These are phyloP conservation scores for Purshia tridentata DNA, from an alignment of 306 rosid genomes.

Conservation along the genomic window DNA sequence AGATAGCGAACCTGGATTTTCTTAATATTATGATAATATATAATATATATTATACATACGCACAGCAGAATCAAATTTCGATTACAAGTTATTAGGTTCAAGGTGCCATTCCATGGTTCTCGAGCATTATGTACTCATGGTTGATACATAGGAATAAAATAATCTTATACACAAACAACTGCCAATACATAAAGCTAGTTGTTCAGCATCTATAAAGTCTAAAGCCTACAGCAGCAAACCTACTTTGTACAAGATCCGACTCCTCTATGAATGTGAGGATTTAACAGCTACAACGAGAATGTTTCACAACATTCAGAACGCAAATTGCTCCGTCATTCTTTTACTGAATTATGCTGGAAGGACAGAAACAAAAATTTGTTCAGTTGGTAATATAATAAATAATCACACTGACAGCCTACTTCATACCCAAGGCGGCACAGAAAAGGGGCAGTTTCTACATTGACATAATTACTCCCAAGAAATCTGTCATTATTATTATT, in stretches of 20 bases:
- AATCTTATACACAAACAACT: not conserved
- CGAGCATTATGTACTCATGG: not conserved
- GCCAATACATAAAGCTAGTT: not conserved
- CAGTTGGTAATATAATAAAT: not conserved
- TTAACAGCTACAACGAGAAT: not conserved
- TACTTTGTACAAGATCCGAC: slow-evolving; percentile 9
- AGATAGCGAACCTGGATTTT: not conserved
- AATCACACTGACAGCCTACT: not conserved
- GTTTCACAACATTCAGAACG: not conserved
- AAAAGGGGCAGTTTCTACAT: not conserved
- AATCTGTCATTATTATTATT: no score
- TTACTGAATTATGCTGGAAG: not conserved
- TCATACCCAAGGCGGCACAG: not conserved
- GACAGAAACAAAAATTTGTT: not conserved
- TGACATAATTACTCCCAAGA: no score
- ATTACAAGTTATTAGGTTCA: not conserved
- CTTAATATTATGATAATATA: not conserved
- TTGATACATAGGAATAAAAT: not conserved
- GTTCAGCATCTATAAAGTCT: not conserved
- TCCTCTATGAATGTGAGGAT: not conserved
- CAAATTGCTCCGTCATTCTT: slow-evolving; percentile 3
- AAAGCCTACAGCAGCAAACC: slow-evolving; percentile 4
- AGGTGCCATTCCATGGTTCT: not conserved
- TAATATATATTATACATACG: not conserved
- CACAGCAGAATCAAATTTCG: not conserved